Base-by-base conservation (phyloP, 306 rosid genomes). In the Senna tora region DNA sequence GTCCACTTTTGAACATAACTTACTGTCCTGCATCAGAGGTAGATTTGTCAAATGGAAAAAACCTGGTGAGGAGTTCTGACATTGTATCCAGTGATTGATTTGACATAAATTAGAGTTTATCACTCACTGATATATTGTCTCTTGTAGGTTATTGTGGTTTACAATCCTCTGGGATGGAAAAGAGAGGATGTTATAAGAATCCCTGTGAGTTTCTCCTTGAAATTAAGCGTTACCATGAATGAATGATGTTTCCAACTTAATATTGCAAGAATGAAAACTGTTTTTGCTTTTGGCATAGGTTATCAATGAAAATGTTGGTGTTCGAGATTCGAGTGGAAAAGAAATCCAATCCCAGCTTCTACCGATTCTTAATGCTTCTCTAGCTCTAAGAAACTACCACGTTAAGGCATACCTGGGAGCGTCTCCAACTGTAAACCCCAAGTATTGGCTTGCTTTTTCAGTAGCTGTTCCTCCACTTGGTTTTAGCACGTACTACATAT, bases 401-500 rank as follows among this genome's bases (percentile, higher is more conserved):
- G 78, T 75, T 6, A 54, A 15, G 63, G 95, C 92, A 69, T 86
- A 90, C 86, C 67, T 88, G 60, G 96, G 89, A n/a, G 79, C 51
- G 58, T 85, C 84, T 62, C 78, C 92, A 30, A 82, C 59, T 57
- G 87, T 64, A 57, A 77, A 75, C 2, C 91, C 88, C 2, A 83
- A 81, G 19, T 90, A 90, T 64, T 90, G 89, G 96, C 96, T 92
- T 73, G 89, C 84, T 1, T 92, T 92, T 82, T 82, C 91, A 36
- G 96, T 86, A n/a, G 28, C 77, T 20, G 90, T 86, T 39, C 96
- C 98, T 30, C 92, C 98, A 46, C 92, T 92, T 72, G 98, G 98
- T 76, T 92, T 90, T 81, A 90, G 83, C 78, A 86, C 96, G 65
- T 92, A 92, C 82, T 77, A 77, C 51, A 75, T 92, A 63, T 90